Evolutionary conservation across 148 eudicot genomes (phyloP), one percentile per base, ranked within the genome.

Genomic region (Oxyria digyna): DNA sequence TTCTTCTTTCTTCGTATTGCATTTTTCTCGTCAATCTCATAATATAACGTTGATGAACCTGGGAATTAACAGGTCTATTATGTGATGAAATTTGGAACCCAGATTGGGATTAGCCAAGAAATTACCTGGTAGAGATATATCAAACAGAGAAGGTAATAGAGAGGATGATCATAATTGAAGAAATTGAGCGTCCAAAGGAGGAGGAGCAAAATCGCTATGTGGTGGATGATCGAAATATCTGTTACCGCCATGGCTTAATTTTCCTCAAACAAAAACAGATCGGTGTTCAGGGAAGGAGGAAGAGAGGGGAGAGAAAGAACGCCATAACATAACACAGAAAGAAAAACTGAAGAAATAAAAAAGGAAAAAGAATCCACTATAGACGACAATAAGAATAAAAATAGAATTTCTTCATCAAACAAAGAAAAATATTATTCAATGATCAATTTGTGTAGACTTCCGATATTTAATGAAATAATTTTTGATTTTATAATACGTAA

Each of bases 1-100:
- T 69, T 77, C 85, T 85, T 69, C 81, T 85, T 70, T 87, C 99
- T 64, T 87, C 93, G 72, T 77, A 85, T 71, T 82, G 84, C 71
- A 94, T 59, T 49, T 78, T 91, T 71, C 80, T 89, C 71, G 75
- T 75, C 81, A 94, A 81, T 79, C 88, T 78, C 87, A 67, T 79
- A 11, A 76, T 74, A 76, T 79, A 87, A 26, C 77, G 67, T 54
- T 91, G 89, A 73, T 94, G 67, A 75, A 88, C 96, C 81, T 79
- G 65, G 20, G 8, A 20, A 49, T 49, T n/a, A 45, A 43, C 0
- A 13, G 5, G 1, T 3, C 3, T 45, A n/a, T 12, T 12, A 42
- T 14, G 0, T 52, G 31, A 52, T 17, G 20, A 59, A 15, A 55
- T 4, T 3, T 0, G 65, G 21, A 31, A 15, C 17, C 7, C 6